These are phyloP conservation scores for Castanopsis chinensis DNA, from an alignment of 306 rosid species.

Conservation along the genomic window DNA sequence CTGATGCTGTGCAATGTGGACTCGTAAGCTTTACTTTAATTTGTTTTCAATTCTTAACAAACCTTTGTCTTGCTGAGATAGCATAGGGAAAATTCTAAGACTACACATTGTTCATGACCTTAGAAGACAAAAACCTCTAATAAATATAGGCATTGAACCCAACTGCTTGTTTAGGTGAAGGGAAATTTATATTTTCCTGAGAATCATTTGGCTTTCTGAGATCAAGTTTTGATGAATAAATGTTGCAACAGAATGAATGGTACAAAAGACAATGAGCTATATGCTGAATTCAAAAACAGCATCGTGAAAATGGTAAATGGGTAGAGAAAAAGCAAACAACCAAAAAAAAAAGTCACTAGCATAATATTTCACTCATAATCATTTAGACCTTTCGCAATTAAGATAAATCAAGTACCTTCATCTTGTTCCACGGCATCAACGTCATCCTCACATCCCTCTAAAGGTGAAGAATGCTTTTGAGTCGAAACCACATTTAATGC, in stretches of 20 bases:
- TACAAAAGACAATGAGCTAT: neutral
- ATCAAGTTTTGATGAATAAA: neutral
- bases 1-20: no score
- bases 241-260: neutral
- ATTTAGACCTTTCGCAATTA: neutral
- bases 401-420: neutral
- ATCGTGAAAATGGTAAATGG: neutral
- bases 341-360: no score
- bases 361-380: no score
- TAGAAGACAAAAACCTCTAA: neutral
- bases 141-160: neutral
- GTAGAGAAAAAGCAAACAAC: neutral
- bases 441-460: neutral
- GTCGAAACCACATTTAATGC: neutral
- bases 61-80: neutral
- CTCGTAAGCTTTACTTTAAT: no score
- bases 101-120: neutral
- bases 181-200: neutral
- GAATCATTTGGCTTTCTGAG: neutral
- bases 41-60: no score
- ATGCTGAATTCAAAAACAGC: neutral
- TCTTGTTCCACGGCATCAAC: neutral
- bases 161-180: neutral
- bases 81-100: neutral
- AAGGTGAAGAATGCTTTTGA: neutral